Conservation (phyloP, 2,329 filamentous ascomycete genomes). For the Scedosporium dehoogii region DNA sequence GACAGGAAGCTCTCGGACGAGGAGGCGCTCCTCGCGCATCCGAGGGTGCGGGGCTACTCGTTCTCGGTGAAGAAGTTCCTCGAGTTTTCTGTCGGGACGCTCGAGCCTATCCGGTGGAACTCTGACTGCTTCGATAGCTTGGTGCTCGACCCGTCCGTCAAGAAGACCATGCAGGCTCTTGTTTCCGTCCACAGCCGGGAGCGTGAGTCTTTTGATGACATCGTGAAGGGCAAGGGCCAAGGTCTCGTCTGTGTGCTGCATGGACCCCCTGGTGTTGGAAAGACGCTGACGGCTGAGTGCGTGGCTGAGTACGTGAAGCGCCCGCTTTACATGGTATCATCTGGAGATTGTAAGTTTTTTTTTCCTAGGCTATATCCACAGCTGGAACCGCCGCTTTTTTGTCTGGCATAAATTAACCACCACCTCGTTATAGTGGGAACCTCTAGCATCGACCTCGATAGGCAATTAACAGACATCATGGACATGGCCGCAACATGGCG, state of each 20-base stretch:
- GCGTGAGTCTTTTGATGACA: slow-evolving; percentile 72
- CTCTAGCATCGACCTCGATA: slow-evolving; percentile 62
- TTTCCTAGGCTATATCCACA: neutral
- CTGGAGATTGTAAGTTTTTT: slow-evolving; percentile 46
- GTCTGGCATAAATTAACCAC: neutral
- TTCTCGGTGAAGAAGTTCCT: slow-evolving; percentile 87
- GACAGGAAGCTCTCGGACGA: slow-evolving; percentile 62
- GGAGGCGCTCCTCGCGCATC: slow-evolving; percentile 73
- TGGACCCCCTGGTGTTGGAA: slow-evolving; percentile 37
- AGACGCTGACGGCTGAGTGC: slow-evolving; percentile 37
- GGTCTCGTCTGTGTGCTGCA: slow-evolving; percentile 75
- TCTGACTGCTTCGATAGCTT: slow-evolving; percentile 74
- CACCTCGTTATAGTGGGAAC: slow-evolving; percentile 45
- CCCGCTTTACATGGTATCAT: slow-evolving; percentile 74
- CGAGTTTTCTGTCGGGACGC: slow-evolving; percentile 70
- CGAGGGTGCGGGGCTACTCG: slow-evolving; percentile 76
- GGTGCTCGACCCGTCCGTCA: slow-evolving; percentile 54
- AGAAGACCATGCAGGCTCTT: slow-evolving; percentile 54
- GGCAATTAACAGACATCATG: slow-evolving; percentile 66
- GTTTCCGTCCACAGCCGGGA: slow-evolving; percentile 76
- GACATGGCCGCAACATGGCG: slow-evolving; percentile 15
- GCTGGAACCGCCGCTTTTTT: neutral
- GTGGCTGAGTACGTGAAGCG: slow-evolving; percentile 76
- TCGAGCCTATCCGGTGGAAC: slow-evolving; percentile 78
- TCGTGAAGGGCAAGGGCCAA: slow-evolving; percentile 75